Conservation (phyloP, 164 flowering plant species). For the grape (Vitis vinifera) region DNA sequence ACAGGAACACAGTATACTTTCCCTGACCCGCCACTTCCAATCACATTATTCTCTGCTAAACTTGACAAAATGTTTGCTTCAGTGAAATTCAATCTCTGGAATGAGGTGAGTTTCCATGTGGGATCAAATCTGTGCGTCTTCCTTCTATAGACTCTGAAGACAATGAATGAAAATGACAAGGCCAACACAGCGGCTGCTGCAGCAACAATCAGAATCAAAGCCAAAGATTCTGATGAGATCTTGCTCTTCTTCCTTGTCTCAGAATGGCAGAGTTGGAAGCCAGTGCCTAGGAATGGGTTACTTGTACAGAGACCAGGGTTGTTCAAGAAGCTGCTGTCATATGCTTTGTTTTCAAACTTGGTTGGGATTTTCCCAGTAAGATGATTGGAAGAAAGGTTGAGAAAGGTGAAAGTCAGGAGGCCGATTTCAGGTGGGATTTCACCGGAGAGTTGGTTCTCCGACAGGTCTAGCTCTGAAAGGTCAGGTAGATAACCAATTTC, state of each 20-base stretch:
- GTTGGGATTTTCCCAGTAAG: constrained; percentile 45
- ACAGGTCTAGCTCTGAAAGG: constrained; percentile 42
- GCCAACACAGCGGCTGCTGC: constrained; percentile 3
- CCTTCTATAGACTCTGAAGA: constrained; percentile 14
- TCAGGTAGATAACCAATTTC: constrained; percentile 32
- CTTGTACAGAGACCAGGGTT: constrained; percentile 49
- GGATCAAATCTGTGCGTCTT: constrained; percentile 18
- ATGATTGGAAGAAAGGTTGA: constrained; percentile 54
- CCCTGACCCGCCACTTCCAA: constrained; percentile 76
- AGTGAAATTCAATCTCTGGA: constrained; percentile 46
- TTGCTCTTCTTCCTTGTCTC: neutral
- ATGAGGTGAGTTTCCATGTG: constrained; percentile 48
- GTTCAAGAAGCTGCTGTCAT: constrained; percentile 44
- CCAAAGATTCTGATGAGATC: constrained; percentile 16
- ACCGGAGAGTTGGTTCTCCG: constrained; percentile 48
- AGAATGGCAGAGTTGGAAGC: constrained; percentile 22
- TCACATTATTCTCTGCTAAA: constrained; percentile 38
- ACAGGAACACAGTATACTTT: constrained; percentile 47
- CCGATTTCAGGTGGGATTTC: constrained; percentile 41
- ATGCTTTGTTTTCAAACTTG: constrained; percentile 32
- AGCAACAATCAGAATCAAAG: constrained; percentile 18
- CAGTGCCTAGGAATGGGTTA: constrained; percentile 8
- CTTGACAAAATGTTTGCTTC: constrained; percentile 33
- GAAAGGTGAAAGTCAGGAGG: constrained; percentile 12
- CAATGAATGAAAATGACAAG: constrained; percentile 4